Percentiles rank a stretch among this genome's conserved stretches.
phyloP scores from a whole-genome alignment of 495 filamentous ascomycete species.

The Xylaria bambusicola region DNA sequence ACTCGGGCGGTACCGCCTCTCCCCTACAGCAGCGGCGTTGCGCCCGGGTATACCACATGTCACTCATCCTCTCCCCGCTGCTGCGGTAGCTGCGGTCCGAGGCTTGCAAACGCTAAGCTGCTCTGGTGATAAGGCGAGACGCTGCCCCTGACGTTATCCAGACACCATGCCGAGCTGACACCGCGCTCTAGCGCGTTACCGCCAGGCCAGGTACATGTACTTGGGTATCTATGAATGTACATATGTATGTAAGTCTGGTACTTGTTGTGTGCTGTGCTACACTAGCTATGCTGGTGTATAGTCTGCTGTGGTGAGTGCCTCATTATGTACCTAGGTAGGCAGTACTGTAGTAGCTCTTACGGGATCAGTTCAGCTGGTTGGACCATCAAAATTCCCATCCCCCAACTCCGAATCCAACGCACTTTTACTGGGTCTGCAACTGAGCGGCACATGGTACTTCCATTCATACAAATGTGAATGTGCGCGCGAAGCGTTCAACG shows the following conservation, averaged over 20 bases:
- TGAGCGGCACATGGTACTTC: no score
- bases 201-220: no score
- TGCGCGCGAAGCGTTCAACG: neutral
- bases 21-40: neutral
- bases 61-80: neutral
- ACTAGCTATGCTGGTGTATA: no score
- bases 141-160: constrained; percentile 9
- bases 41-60: neutral
- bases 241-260: no score
- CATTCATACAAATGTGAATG: no score
- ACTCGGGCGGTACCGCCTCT: neutral
- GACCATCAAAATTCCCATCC: neutral
- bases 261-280: no score
- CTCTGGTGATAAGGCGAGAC: constrained; percentile 4
- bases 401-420: neutral
- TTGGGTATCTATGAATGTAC: no score
- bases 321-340: no score
- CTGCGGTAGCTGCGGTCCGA: constrained; percentile 13
- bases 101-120: constrained; percentile 15
- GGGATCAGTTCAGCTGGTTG: constrained; percentile 1
- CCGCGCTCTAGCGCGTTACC: no score
- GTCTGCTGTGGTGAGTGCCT: no score
- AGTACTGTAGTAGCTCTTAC: no score
- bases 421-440: neutral
- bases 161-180: no score